These are phyloP conservation scores for Penicillium malachiteum DNA, from an alignment of 495 filamentous ascomycete species.

Conservation along the genomic window DNA sequence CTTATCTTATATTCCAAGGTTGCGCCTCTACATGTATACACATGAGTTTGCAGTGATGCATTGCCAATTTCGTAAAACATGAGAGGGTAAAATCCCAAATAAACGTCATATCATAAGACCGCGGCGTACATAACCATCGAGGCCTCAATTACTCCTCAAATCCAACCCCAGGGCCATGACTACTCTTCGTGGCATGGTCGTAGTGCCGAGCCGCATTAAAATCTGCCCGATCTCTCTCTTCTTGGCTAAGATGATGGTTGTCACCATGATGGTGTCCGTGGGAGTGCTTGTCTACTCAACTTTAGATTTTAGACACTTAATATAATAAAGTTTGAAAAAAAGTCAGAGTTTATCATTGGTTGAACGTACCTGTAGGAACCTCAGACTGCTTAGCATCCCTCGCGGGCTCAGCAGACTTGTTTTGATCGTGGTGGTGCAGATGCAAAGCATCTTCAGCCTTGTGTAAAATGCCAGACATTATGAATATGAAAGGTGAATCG, in stretches of 20 bases:
- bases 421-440: slow-evolving; percentile 2
- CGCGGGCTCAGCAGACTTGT: not conserved
- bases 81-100: not conserved
- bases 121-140: too few species aligned
- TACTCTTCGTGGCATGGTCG: slow-evolving; percentile 5
- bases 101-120: not conserved
- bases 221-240: slow-evolving; percentile 2
- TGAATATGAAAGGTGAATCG: not conserved
- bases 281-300: not conserved
- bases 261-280: not conserved
- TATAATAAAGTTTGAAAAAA: not conserved
- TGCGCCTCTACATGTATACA: too few species aligned
- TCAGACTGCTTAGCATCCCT: not conserved
- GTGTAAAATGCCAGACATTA: slow-evolving; percentile 3
- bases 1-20: too few species aligned
- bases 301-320: not conserved
- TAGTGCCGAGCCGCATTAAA: slow-evolving; percentile 3
- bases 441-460: slow-evolving; percentile 3
- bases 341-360: not conserved
- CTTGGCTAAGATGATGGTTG: slow-evolving; percentile 3
- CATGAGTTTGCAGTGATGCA: too few species aligned
- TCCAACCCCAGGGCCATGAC: slow-evolving; percentile 6
- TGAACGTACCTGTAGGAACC: not conserved
- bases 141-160: slow-evolving; percentile 2
- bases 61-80: not conserved